Conservation (phyloP, 805 yeast species). For the Metschnikowia anglica region DNA sequence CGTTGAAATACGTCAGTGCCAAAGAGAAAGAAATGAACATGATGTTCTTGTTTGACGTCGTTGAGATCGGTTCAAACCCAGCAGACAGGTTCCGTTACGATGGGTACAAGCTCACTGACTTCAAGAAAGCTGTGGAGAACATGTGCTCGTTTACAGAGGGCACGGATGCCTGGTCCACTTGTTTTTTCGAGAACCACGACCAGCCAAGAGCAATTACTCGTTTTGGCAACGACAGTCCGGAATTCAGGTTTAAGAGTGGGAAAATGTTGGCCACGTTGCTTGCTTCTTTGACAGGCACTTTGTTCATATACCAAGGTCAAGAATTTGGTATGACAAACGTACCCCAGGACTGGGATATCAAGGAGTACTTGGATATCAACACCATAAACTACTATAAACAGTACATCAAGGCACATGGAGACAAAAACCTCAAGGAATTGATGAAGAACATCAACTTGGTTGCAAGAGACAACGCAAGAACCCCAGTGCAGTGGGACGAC, state of each 20-base stretch:
- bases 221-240: slow-evolving; percentile 43
- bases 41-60: slow-evolving; percentile 39
- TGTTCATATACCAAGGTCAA: slow-evolving; percentile 60
- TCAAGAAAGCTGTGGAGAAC: slow-evolving; percentile 40
- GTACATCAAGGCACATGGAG: slow-evolving; percentile 28
- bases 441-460: slow-evolving; percentile 34
- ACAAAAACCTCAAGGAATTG: slow-evolving; percentile 25
- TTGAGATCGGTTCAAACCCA: slow-evolving; percentile 38
- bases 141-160: slow-evolving; percentile 42
- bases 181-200: slow-evolving; percentile 58
- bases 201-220: slow-evolving; percentile 55
- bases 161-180: slow-evolving; percentile 58
- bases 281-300: slow-evolving; percentile 51
- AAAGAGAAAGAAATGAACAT: slow-evolving; percentile 40
- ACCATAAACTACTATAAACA: slow-evolving; percentile 42
- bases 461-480: slow-evolving; percentile 54
- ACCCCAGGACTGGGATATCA: slow-evolving; percentile 45
- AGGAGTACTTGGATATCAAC: slow-evolving; percentile 52
- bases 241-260: slow-evolving; percentile 40
- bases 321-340: slow-evolving; percentile 57
- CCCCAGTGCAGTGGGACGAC: slow-evolving; percentile 57
- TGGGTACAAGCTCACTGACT: slow-evolving; percentile 36
- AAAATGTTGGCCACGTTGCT: slow-evolving; percentile 50
- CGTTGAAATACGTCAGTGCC: slow-evolving; percentile 44
- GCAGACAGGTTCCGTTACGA: slow-evolving; percentile 36